These are phyloP conservation scores for Leishmania tarentolae DNA, from an alignment of 208 protist genomes.

Conservation along the genomic window DNA sequence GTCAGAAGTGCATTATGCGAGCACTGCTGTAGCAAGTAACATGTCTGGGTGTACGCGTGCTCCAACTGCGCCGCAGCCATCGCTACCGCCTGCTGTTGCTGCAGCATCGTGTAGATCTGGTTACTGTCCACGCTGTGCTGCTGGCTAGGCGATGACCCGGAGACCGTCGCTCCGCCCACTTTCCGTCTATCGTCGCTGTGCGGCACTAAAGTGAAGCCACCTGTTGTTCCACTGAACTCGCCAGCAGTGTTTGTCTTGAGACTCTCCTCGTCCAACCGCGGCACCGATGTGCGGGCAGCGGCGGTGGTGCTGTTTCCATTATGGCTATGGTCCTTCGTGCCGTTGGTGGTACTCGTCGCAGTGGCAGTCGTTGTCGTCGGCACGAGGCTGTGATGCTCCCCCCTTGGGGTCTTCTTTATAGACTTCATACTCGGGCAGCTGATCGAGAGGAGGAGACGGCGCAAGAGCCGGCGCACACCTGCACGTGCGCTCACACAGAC, in stretches of 20 bases:
- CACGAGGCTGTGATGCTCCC: conserved; percentile 29
- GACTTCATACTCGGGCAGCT: conserved; percentile 9
- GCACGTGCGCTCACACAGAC: background rate
- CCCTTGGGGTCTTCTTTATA: background rate
- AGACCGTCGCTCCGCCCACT: background rate
- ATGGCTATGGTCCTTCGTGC: background rate
- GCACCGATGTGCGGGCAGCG: conserved; percentile 22
- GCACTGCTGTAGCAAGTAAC: conserved; percentile 61
- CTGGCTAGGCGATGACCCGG: conserved; percentile 3
- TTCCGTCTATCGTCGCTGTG: conserved; percentile 26
- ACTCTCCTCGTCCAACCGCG: conserved; percentile 47
- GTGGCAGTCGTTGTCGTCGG: background rate
- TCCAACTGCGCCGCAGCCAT: conserved; percentile 58
- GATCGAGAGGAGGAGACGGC: background rate
- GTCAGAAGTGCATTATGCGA: conserved; percentile 57
- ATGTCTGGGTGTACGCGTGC: conserved; percentile 62
- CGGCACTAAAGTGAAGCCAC: conserved; percentile 32
- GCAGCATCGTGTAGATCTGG: conserved; percentile 35
- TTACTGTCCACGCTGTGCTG: conserved; percentile 39
- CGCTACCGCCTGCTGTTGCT: conserved; percentile 54
- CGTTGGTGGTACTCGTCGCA: background rate
- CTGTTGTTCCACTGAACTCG: background rate
- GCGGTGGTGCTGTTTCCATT: conserved; percentile 2
- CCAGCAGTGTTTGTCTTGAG: conserved; percentile 24
- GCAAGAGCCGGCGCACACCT: background rate